Evolutionary conservation across 2,329 filamentous ascomycete species (phyloP), one percentile per base, ranked within the genome.

Genomic region (Intubia oerlemansii): DNA sequence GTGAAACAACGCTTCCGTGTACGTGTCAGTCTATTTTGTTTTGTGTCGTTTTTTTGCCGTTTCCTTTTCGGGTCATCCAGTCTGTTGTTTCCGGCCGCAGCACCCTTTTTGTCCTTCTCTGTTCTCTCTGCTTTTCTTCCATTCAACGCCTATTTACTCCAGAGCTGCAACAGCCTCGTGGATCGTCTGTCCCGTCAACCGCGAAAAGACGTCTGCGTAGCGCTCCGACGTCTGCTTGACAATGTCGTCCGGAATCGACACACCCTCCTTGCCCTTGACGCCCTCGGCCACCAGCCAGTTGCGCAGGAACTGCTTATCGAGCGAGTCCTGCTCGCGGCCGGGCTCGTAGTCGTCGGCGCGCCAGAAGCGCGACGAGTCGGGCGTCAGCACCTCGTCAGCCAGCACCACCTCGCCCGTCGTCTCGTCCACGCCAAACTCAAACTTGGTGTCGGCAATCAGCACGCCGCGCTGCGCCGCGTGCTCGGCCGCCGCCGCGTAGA

Each of bases 341-440:
- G 77, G 51, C 44, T 70, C 62, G 45, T 85, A 90, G 25, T 59
- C 59, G 24, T 69, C 69, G 37, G 62, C 66, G 1, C 72, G 71
- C 84, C 85, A 95, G 60, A 92, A 92, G 11, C 84, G 66, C 28
- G 76, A 85, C 31, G 66, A 75, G 47, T 81, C 75, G 3, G 82
- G 81, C 7, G 81, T 90, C 27, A 91, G 54, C 14, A 90, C 79
- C 54, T 91, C 81, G 44, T 91, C 81, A 5, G 82, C 68, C 29
- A 85, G 57, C 20, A 82, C 66, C 7, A 88, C 61, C 41, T 77
- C 65, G 35, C 67, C 60, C 2, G 65, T 69, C 32, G 52, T 59
- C 36, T 65, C 58, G 39, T 75, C 69, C 12, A 78, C 53, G 2
- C 71, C 75, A 43, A 81, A 85, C 52, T 63, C 59, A 36, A 61